Base-by-base conservation (phyloP, 192 early-diverging fungal genomes). In the Allomyces arbusculus region DNA sequence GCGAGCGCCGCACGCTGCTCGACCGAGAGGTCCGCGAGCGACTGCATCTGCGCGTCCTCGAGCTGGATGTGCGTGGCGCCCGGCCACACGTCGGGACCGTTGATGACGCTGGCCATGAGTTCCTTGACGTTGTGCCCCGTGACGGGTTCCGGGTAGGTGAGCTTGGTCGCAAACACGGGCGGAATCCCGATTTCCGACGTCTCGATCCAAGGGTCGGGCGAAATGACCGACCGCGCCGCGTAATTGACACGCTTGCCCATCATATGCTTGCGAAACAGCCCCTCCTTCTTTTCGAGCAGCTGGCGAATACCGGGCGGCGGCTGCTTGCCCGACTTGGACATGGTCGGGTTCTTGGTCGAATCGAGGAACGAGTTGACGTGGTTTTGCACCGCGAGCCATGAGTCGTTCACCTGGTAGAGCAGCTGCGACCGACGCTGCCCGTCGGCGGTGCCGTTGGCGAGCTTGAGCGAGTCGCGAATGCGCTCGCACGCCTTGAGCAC, bases 161-260 rank as follows among this genome's bases (percentile, higher is more conserved):
- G 82, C 69, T 87, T 90, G 43, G 77, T 81, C 24, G 96, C 96
- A 77, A 99, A 97, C 64, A 90, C 89, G 3, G 91, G 91, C 26
- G 96, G 96, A 61, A 99, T 88, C 62, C 95, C 95, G 64, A 99
- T 94, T 78, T 99, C 95, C 71, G 85, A 87, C 3, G 94, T 96
- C 69, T 99, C 95, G 63, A 99, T 89, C 70, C 94, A 92, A 10
- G 92, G 92, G 73, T 99, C 96, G 12, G 96, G 96, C 65, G 88
- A 89, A 72, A 99, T 99, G 64, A 99, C 96, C 61, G 87, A 90
- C 63, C 96, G 88, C 10, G 95, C 96, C 4, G 96, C 92, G 72
- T 88, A 97, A 80, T 99, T 99, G 77, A 99, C 96, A 70, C 96
- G 89, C 78, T 99, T 99, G 64, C 96, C 96, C 96, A 99, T 99